Conservation (phyloP, 2,329 filamentous ascomycete species). For the Fusarium pseudoanthophilum region DNA sequence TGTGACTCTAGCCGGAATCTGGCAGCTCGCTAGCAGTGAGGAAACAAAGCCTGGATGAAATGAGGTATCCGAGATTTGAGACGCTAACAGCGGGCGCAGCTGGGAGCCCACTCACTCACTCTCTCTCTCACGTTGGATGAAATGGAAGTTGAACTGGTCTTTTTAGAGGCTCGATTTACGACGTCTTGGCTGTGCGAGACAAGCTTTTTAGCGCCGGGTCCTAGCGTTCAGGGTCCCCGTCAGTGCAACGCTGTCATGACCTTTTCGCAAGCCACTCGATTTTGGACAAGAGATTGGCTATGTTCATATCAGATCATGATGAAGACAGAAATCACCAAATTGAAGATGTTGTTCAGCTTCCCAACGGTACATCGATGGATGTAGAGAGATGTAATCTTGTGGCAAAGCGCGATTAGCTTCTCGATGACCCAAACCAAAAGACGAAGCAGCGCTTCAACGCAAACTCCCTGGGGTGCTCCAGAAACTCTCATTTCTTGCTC, state of each 20-base stretch:
- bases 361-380: accelerated
- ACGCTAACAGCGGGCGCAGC: not conserved
- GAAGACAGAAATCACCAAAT: not conserved
- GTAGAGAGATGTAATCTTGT: accelerated
- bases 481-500: not conserved
- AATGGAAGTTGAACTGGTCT: not conserved
- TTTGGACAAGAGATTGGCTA: accelerated
- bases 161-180: not conserved
- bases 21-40: not conserved
- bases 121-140: not conserved
- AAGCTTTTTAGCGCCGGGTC: constrained; percentile 1
- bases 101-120: not conserved
- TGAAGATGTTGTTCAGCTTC: not conserved
- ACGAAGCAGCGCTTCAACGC: accelerated
- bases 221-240: not conserved
- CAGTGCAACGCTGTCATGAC: not conserved
- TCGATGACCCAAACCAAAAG: not conserved
- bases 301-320: not conserved
- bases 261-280: not conserved
- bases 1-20: not conserved
- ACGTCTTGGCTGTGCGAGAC: not conserved
- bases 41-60: not conserved
- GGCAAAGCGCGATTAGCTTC: not conserved
- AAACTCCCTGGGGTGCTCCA: not conserved
- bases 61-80: not conserved